Evolutionary conservation across 192 early-diverging fungal species (phyloP).

Genomic region (Coemansia sp.): DNA sequence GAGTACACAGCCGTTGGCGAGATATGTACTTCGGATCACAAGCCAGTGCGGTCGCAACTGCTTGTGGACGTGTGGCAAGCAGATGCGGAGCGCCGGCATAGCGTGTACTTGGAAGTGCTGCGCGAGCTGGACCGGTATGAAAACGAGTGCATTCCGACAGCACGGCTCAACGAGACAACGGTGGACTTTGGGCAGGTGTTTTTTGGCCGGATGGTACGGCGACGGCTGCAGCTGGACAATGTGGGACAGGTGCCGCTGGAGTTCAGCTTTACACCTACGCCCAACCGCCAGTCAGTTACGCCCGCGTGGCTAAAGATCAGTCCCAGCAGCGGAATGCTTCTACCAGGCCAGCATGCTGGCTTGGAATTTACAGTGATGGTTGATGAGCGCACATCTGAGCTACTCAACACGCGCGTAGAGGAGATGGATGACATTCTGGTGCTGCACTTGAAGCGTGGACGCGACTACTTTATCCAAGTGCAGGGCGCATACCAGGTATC

Average conservation of each 20-base stretch:
- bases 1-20: slow-evolving; percentile 18
- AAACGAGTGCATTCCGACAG: slow-evolving; percentile 75
- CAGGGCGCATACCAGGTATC: slow-evolving; percentile 67
- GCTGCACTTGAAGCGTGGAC: slow-evolving; percentile 73
- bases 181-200: slow-evolving; percentile 73
- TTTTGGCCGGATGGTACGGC: slow-evolving; percentile 53
- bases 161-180: slow-evolving; percentile 57
- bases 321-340: slow-evolving; percentile 65
- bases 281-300: slow-evolving; percentile 54
- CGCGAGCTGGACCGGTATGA: slow-evolving; percentile 75
- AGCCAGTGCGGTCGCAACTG: slow-evolving; percentile 79
- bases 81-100: slow-evolving; percentile 56
- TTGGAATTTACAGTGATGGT: slow-evolving; percentile 51
- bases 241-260: slow-evolving; percentile 70
- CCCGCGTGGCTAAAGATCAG: slow-evolving; percentile 74
- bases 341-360: slow-evolving; percentile 59
- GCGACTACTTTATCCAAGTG: slow-evolving; percentile 81
- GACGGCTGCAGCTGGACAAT: slow-evolving; percentile 65
- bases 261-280: slow-evolving; percentile 72
- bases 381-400: slow-evolving; percentile 49
- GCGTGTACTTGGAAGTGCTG: slow-evolving; percentile 60
- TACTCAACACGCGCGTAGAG: slow-evolving; percentile 55
- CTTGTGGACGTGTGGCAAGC: slow-evolving; percentile 65
- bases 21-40: slow-evolving; percentile 69
- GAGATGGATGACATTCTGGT: slow-evolving; percentile 59